Base-by-base conservation (phyloP, 495 filamentous ascomycete genomes). In the Trichoderma reesei region DNA sequence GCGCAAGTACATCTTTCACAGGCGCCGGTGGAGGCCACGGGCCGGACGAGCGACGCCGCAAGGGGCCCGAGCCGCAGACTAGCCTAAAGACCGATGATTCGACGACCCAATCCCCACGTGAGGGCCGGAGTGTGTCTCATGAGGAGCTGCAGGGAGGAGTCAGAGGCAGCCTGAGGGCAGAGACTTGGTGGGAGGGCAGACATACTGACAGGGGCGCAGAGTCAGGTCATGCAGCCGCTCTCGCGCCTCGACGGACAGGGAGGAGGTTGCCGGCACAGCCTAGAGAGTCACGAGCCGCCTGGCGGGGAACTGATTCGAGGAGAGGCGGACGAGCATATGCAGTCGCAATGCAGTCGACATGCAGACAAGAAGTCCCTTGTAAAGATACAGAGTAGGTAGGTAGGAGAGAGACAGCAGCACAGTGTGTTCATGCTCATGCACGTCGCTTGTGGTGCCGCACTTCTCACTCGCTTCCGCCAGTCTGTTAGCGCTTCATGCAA, bases 391-490 rank as follows among this genome's bases (percentile, higher is more conserved):
- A 26, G 26, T 26, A 26, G 26, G 26, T 26, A 26, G 11, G 3
- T 44, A 14, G 41, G 41, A 14, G 41, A 44, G 5, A 5, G 41
- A 14, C 13, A 16, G 7, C 44, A 18, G 16, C 44, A 48, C 16
- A n/a, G 18, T 56, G 51, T 56, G 51, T 56, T 56, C 51, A 56
- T 56, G 51, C 51, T 56, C 51, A 56, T 56, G 51, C 51, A 56
- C 34, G 14, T 26, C 26, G 18, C 18, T 48, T 48, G 16, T 6
- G 6, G 16, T 46, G 11, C 13, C 42, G 8, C 42, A 14, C 16
- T 46, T 46, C 13, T 14, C 11, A 16, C 42, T 46, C 42, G 13
- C 42, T 18, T 46, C 42, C 5, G n/a, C 42, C 11, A 14, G 42
- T 14, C 10, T 46, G 42, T 46, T 16, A 46, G n/a, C n/a, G 42